phyloP scores from a whole-genome alignment of 306 rosid genomes.

The Cicer chorassanicum region DNA sequence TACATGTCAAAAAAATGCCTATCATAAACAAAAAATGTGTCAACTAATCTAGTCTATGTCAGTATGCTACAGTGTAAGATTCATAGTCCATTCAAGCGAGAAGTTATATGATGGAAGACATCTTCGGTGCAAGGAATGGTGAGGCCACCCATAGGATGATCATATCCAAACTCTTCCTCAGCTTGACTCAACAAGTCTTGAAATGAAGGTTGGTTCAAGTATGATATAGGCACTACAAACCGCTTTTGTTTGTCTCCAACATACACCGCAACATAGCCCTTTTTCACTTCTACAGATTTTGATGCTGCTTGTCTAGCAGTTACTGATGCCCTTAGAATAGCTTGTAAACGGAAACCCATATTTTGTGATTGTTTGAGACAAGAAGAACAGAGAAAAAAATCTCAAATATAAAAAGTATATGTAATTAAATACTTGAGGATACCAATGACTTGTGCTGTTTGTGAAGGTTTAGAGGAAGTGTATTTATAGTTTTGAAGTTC shows the following conservation, averaged over 20 bases:
- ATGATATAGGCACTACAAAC: slow-evolving; percentile 25
- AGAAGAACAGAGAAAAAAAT: background rate
- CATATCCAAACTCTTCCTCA: slow-evolving; percentile 26
- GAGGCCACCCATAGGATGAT: slow-evolving; percentile 44
- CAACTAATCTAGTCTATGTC: too few species aligned
- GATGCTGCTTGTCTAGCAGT: background rate
- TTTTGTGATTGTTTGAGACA: background rate
- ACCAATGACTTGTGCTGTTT: slow-evolving; percentile 4
- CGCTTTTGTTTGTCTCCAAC: slow-evolving; percentile 40
- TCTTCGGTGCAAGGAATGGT: slow-evolving; percentile 35
- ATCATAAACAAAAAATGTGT: too few species aligned
- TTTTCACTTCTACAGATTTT: slow-evolving; percentile 3
- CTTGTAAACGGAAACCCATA: slow-evolving; percentile 45
- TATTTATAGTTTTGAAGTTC: background rate
- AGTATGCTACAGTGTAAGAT: background rate
- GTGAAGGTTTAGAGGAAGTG: background rate
- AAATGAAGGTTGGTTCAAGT: slow-evolving; percentile 31
- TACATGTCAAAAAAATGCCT: too few species aligned
- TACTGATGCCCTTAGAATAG: slow-evolving; percentile 29
- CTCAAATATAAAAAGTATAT: background rate
- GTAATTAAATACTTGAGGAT: slow-evolving; percentile 15
- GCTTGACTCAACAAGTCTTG: slow-evolving; percentile 33
- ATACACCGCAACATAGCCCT: slow-evolving; percentile 43
- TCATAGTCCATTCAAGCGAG: background rate
- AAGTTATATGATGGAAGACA: background rate